Conservation (phyloP, 108 stramenopile genomes). For the Aurantiochytrium sp. region DNA sequence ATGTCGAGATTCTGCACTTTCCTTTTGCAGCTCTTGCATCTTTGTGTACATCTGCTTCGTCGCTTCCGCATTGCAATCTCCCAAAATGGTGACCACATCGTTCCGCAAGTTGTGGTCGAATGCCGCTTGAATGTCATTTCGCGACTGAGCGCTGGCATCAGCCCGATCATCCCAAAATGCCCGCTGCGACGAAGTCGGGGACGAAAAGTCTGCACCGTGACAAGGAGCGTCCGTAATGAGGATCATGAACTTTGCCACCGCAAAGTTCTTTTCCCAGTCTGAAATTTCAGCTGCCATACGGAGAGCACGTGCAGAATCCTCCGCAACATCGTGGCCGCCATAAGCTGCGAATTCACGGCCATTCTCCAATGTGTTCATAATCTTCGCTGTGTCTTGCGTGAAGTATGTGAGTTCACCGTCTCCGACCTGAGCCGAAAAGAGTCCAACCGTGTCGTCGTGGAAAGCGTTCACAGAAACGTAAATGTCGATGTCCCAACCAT, state of each 20-base stretch:
- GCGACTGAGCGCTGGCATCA: not conserved
- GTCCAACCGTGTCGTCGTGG: not conserved
- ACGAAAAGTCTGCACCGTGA: not conserved
- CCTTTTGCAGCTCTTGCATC: not conserved
- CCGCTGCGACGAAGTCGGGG: not conserved
- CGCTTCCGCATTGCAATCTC: not conserved
- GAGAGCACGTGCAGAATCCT: not conserved
- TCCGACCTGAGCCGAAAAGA: not conserved
- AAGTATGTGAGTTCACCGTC: not conserved
- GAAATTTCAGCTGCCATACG: not conserved
- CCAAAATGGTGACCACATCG: not conserved
- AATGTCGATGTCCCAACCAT: slow-evolving; percentile 14
- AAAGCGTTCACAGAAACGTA: not conserved
- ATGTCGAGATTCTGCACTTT: not conserved
- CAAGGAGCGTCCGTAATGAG: slow-evolving; percentile 4
- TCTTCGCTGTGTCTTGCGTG: not conserved
- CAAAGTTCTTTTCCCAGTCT: not conserved
- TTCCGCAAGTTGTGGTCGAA: not conserved
- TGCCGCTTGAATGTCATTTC: not conserved
- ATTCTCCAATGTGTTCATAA: not conserved
- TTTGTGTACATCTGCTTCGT: not conserved
- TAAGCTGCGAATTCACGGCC: not conserved
- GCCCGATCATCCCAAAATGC: not conserved
- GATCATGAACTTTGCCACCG: not conserved
- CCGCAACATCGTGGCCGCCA: not conserved